Evolutionary conservation across 768 basidiomycete genomes (phyloP).

Genomic region (Lentinus brumalis): DNA sequence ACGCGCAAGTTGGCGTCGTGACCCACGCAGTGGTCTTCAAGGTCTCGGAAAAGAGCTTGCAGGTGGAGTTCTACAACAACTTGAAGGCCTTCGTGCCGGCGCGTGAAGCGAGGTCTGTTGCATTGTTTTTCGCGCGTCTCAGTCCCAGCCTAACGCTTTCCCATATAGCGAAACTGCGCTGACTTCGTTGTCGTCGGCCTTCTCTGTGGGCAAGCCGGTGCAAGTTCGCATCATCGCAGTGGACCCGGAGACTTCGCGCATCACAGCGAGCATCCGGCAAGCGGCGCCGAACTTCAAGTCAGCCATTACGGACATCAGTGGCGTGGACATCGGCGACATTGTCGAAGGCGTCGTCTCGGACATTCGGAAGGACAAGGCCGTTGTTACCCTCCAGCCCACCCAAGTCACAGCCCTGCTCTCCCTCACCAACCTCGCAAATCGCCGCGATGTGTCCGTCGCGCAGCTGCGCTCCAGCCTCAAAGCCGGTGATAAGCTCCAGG

Average conservation of each 20-base stretch:
- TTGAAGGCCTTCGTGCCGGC: conserved; percentile 79
- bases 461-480: conserved; percentile 67
- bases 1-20: conserved; percentile 68
- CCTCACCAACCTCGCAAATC: conserved; percentile 83
- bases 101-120: conserved; percentile 75
- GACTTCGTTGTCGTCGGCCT: conserved; percentile 59
- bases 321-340: conserved; percentile 74
- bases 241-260: conserved; percentile 57
- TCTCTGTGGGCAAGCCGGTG: conserved; percentile 80
- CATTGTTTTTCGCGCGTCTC: not conserved
- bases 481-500: conserved; percentile 68
- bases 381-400: conserved; percentile 71
- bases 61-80: conserved; percentile 92
- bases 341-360: conserved; percentile 73
- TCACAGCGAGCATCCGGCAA: conserved; percentile 87
- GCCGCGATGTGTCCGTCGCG: conserved; percentile 62
- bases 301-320: conserved; percentile 62
- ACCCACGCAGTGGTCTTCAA: conserved; percentile 85
- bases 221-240: conserved; percentile 77
- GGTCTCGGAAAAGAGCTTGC: conserved; percentile 73
- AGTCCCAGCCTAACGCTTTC: conserved; percentile 2
- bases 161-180: conserved; percentile 62
- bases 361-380: conserved; percentile 82
- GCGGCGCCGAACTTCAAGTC: conserved; percentile 55
- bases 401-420: conserved; percentile 82